These are phyloP conservation scores for Beta corolliflora DNA, from an alignment of 179 eudicot genomes.

Conservation along the genomic window DNA sequence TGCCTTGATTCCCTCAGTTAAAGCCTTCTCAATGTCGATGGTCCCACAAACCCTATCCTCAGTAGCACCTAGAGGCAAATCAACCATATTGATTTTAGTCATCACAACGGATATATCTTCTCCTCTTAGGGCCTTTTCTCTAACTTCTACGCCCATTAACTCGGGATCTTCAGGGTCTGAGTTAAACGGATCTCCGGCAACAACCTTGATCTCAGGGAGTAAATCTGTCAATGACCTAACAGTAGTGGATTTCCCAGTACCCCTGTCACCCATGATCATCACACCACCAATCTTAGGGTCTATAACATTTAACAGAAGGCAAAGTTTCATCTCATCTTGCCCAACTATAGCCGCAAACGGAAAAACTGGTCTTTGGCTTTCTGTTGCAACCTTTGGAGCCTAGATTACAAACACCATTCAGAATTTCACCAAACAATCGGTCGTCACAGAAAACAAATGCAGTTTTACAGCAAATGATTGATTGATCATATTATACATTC, in stretches of 20 bases:
- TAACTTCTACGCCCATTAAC: constrained; percentile 80
- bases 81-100: constrained; percentile 96
- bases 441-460: not conserved
- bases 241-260: constrained; percentile 90
- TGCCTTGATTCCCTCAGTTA: constrained; percentile 91
- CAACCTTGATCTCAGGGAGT: constrained; percentile 86
- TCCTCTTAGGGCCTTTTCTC: constrained; percentile 65
- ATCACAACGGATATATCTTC: constrained; percentile 53
- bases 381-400: constrained; percentile 69
- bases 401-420: constrained; percentile 27
- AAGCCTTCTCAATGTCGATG: constrained; percentile 90
- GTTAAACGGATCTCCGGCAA: constrained; percentile 82
- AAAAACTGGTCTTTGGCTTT: constrained; percentile 85
- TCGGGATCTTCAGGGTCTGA: constrained; percentile 95
- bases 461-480: not conserved
- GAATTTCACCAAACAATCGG: not conserved
- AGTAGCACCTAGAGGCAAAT: constrained; percentile 89
- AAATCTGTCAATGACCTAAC: constrained; percentile 86
- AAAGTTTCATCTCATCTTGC: constrained; percentile 96
- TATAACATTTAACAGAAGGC: constrained; percentile 84
- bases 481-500: not conserved
- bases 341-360: constrained; percentile 97
- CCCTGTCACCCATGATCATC: constrained; percentile 98
- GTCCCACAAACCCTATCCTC: constrained; percentile 97
- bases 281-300: constrained; percentile 98